Evolutionary conservation across 306 rosid species (phyloP), one percentile per base, ranked within the genome.

Genomic region (Pyrus communis): DNA sequence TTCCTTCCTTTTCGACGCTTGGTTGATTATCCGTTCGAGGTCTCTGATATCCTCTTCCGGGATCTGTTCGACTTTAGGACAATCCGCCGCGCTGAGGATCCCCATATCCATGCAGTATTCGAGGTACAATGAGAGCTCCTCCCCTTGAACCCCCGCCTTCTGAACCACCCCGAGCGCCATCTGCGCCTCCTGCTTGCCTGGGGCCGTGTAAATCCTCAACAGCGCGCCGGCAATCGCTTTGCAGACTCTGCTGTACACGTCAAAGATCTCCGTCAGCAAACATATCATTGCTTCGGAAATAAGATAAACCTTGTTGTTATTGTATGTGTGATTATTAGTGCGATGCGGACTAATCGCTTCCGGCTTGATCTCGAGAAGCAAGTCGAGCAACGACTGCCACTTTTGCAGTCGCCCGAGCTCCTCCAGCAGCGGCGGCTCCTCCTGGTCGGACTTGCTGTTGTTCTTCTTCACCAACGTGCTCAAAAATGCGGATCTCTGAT

Each of bases 211-310:
- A 3, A 90, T 88, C 75, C 86, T 85, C 73, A 89, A 4, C 52
- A 94, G 38, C 25, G 75, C 85, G 17, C 54, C 23, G 4, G 90
- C 93, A 14, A 92, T 86, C 69, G 73, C 89, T 54, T 81, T 82
- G 79, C 91, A 90, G 4, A 90, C 80, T 33, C 82, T 84, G 69
- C 91, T 82, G 70, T 94, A 87, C 21, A 89, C 79, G 27, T 91
- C 89, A 22, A 82, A 92, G 27, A 88, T 78, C 82, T 94, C 98
- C 1, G 86, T 84, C 9, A 90, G 49, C 4, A 92, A 76, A 66
- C 93, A 89, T 45, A 86, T 93, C 98, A 94, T 94, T 0, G 98
- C 98, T 43, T 94, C 98, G 19, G 88, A 80, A 22, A 94, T 64
- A 1, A 91, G 75, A 7, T 77, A 70, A 25, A 15, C 79, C 28